Evolutionary conservation across 441 rosid species (phyloP), one percentile per base, ranked within the genome.

Genomic region (Corymbia citriodora): DNA sequence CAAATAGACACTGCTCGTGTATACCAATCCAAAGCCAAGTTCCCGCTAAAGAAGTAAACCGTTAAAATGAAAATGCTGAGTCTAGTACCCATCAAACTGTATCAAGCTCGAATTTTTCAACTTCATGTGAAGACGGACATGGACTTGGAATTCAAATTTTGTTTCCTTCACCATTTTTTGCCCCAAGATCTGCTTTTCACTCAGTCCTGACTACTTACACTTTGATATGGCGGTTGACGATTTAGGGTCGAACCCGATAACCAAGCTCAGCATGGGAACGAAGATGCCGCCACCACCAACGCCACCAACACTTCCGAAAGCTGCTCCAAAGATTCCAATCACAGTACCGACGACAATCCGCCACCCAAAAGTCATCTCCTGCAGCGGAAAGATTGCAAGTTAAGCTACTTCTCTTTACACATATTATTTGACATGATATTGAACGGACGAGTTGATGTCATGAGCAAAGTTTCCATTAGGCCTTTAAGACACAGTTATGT

Each of bases 291-390:
- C 90, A 3, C 90, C 88, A 15, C 90, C 90, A 0, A 89, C 88
- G 11, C 90, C 90, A 5, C 88, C 90, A 15, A 89, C 90, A 0
- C 90, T 89, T 10, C 90, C 90, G 14, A 89, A 89, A 45, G 88
- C 90, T 16, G 88, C 90, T 45, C 90, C 90, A 10, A 89, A 57
- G 55, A 89, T 81, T 49, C 90, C 90, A 19, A 89, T 83, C 21
- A 83, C 61, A 0, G 90, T 81, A 40, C 90, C 90, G 3, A 57
- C 82, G 50, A 89, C 40, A 2, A 89, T 83, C 50, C 59, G 59
- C 90, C 90, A 89, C 29, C 88, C 90, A 57, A 89, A 89, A 54
- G 50, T 63, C 88, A 89, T 89, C n/a, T 83, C 88, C 90, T 89
- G 88, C 52, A 0, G n/a, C 27, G n/a, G 52, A 23, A 79, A 79